A percentile compares a stretch with the other conserved stretches of the same genome.
Conservation (phyloP, 2,329 filamentous ascomycete genomes). For the Geosmithia putterillii region DNA sequence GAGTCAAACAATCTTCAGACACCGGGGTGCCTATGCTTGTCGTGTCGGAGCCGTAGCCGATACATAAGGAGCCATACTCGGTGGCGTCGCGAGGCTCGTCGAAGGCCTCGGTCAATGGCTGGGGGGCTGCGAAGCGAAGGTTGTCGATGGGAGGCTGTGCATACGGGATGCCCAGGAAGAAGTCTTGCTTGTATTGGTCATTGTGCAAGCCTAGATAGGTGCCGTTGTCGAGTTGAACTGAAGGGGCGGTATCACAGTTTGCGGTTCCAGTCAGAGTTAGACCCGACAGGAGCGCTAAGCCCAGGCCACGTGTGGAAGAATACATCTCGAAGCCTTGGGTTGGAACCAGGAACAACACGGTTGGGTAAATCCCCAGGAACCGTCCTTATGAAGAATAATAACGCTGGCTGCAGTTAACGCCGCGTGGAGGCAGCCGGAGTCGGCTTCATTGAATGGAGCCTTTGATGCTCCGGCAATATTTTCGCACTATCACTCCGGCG, state of each 20-base stretch:
- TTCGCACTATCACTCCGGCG: neutral
- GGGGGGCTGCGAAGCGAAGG: slow-evolving; percentile 22
- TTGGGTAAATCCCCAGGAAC: neutral
- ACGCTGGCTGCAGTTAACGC: neutral
- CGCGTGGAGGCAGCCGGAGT: neutral
- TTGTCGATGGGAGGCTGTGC: slow-evolving; percentile 22
- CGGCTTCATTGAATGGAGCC: neutral
- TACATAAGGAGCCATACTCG: slow-evolving; percentile 29
- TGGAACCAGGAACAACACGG: neutral
- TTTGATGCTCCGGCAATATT: neutral
- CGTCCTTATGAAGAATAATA: neutral
- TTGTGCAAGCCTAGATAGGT: slow-evolving; percentile 17
- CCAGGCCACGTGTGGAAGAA: neutral
- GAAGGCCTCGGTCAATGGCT: slow-evolving; percentile 24
- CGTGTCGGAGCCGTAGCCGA: slow-evolving; percentile 24
- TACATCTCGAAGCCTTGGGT: neutral
- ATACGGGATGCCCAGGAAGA: slow-evolving; percentile 25
- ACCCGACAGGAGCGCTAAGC: neutral
- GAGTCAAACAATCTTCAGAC: slow-evolving; percentile 32
- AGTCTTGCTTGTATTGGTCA: slow-evolving; percentile 22
- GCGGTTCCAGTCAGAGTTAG: neutral
- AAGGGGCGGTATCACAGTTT: neutral
- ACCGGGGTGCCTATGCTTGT: slow-evolving; percentile 14
- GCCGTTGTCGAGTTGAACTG: slow-evolving; percentile 6
- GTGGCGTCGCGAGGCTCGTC: slow-evolving; percentile 24